phyloP scores from a whole-genome alignment of 306 rosid species.

The Ceratonia siliqua region DNA sequence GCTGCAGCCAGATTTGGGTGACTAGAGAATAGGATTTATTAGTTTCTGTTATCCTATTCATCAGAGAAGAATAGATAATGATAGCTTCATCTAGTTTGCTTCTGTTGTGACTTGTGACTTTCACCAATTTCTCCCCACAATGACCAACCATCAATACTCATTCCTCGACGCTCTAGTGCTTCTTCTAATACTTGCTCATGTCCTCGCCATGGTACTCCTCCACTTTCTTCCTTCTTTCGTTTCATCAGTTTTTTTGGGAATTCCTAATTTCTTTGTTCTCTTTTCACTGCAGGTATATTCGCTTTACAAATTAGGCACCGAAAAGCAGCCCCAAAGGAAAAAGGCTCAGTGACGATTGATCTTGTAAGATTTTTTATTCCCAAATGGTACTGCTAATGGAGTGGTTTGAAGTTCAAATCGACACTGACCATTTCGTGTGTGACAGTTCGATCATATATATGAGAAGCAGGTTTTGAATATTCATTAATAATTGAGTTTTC shows the following conservation, averaged over 20 bases:
- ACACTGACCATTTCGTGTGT: background rate
- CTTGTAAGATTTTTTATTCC: background rate
- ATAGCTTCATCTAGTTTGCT: background rate
- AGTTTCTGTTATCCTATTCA: too few relatives aligned
- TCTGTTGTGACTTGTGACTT: background rate
- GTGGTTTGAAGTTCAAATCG: background rate
- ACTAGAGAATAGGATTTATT: too few relatives aligned
- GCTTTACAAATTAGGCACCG: conserved; percentile 48
- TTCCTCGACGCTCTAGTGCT: conserved; percentile 56
- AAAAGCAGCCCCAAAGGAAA: conserved; percentile 39
- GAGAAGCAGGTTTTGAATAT: background rate
- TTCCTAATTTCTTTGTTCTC: conserved; percentile 2
- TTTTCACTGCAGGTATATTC: conserved; percentile 61
- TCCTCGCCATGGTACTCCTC: conserved; percentile 71
- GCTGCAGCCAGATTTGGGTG: too few relatives aligned
- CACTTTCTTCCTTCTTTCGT: background rate
- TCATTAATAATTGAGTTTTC: background rate
- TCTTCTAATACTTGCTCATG: conserved; percentile 72
- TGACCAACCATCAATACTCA: conserved; percentile 53
- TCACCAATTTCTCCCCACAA: conserved; percentile 25
- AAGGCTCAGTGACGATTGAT: conserved; percentile 66
- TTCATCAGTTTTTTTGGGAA: background rate
- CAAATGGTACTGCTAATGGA: conserved; percentile 7
- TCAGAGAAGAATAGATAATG: too few relatives aligned
- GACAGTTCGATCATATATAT: conserved; percentile 20